Evolutionary conservation across 768 basidiomycete species (phyloP).

Genomic region (Rubroboletus pulcherrimus): DNA sequence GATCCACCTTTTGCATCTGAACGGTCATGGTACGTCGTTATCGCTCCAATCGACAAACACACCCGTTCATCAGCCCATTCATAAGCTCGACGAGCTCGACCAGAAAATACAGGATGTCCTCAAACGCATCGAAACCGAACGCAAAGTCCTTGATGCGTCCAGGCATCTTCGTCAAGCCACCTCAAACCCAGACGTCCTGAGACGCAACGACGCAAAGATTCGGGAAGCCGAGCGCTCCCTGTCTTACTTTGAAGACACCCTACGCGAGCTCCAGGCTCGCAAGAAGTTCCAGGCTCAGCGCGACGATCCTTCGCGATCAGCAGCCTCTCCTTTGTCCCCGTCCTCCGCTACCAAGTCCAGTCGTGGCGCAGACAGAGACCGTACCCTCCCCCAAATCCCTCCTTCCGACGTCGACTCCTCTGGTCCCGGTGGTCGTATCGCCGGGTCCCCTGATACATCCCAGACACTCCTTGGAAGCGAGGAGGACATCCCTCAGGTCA

Average conservation of each 20-base stretch:
- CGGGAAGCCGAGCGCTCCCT: conserved; percentile 81
- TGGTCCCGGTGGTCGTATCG: conserved; percentile 31
- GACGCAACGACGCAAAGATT: conserved; percentile 79
- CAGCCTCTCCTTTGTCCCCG: conserved; percentile 34
- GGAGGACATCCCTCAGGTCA: conserved; percentile 45
- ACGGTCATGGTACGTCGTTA: conserved; percentile 31
- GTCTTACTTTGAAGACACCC: conserved; percentile 82
- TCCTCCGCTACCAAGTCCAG: conserved; percentile 14
- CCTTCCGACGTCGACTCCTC: conserved; percentile 45
- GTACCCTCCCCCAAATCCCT: conserved; percentile 45
- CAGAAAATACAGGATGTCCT: conserved; percentile 91
- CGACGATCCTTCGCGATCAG: conserved; percentile 53
- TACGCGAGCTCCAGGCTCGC: conserved; percentile 77
- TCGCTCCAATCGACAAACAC: conserved; percentile 6
- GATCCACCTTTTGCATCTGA: conserved; percentile 9
- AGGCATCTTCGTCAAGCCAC: conserved; percentile 78
- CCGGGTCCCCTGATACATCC: conserved; percentile 38
- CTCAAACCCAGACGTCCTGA: conserved; percentile 79
- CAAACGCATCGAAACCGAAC: conserved; percentile 88
- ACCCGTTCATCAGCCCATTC: conserved; percentile 1
- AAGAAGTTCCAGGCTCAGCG: conserved; percentile 61
- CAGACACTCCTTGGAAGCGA: conserved; percentile 38
- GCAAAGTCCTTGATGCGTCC: conserved; percentile 86
- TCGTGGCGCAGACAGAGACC: conserved; percentile 30
- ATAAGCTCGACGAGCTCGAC: conserved; percentile 61